These are phyloP conservation scores for Thraustochytrium sp. DNA, from an alignment of 352 stramenopile species.

Conservation along the genomic window DNA sequence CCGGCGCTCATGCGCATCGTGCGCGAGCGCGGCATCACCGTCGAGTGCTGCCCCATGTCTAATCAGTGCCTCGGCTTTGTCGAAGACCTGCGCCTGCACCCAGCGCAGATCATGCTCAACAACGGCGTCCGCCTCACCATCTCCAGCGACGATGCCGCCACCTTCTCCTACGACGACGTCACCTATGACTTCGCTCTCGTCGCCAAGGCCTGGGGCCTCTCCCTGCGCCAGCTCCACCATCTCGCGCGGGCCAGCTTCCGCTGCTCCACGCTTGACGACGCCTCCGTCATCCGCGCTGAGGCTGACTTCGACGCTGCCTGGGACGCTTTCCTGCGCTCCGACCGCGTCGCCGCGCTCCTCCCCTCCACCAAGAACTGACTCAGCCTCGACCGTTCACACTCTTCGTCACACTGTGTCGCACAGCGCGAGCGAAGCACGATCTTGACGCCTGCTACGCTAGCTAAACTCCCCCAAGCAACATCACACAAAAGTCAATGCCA, in stretches of 20 bases:
- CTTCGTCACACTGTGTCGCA: no score
- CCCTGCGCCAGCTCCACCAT: slow-evolving; percentile 37
- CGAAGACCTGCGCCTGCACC: slow-evolving; percentile 35
- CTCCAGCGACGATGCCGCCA: slow-evolving; percentile 41
- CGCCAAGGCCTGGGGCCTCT: slow-evolving; percentile 44
- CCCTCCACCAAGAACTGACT: no score
- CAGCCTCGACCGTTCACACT: no score
- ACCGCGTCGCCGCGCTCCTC: not conserved
- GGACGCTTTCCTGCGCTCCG: not conserved
- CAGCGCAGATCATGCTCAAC: slow-evolving; percentile 45
- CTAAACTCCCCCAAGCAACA: no score
- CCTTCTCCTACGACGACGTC: slow-evolving; percentile 40
- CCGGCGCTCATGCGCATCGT: slow-evolving; percentile 44
- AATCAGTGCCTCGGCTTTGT: slow-evolving; percentile 45
- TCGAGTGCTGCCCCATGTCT: slow-evolving; percentile 46
- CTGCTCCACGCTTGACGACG: slow-evolving; percentile 31
- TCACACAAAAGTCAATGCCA: no score
- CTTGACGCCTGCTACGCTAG: no score
- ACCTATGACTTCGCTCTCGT: slow-evolving; percentile 47
- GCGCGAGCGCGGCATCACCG: slow-evolving; percentile 19
- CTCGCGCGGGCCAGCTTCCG: slow-evolving; percentile 23
- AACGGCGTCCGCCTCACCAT: slow-evolving; percentile 38
- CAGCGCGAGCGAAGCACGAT: no score
- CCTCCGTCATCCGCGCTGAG: not conserved
- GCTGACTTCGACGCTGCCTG: slow-evolving; percentile 9